Conservation (phyloP, 2,329 filamentous ascomycete genomes). For the Colletotrichum liriopes region DNA sequence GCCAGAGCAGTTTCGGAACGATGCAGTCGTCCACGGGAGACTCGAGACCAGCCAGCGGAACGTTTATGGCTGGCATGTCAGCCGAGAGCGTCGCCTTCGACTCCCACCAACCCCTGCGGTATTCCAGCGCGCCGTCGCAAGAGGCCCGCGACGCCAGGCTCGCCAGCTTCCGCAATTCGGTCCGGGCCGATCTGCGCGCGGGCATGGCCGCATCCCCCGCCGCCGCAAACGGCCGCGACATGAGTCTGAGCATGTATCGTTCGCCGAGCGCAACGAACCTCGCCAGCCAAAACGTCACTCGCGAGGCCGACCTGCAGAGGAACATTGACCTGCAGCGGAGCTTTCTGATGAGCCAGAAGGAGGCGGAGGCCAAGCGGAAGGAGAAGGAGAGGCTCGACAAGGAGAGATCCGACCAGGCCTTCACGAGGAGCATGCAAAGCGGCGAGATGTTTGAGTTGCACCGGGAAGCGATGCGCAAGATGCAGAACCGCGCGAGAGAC, state of each 20-base stretch:
- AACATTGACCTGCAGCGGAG: constrained; percentile 70
- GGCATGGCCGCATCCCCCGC: constrained; percentile 53
- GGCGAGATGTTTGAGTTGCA: constrained; percentile 84
- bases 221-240: constrained; percentile 54
- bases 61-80: constrained; percentile 21
- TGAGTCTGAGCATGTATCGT: constrained; percentile 50
- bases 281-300: constrained; percentile 46
- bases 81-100: constrained; percentile 61
- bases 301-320: constrained; percentile 60
- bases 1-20: constrained; percentile 61
- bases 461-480: constrained; percentile 82
- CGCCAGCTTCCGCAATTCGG: constrained; percentile 77
- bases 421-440: constrained; percentile 83
- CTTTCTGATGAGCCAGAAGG: constrained; percentile 73
- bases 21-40: constrained; percentile 47
- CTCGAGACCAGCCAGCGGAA: constrained; percentile 18
- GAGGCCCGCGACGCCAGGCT: constrained; percentile 72
- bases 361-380: constrained; percentile 73
- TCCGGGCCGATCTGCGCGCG: constrained; percentile 73
- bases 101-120: constrained; percentile 69
- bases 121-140: constrained; percentile 58
- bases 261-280: constrained; percentile 49
- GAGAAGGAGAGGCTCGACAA: constrained; percentile 72
- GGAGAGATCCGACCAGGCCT: constrained; percentile 72
- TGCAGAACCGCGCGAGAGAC: constrained; percentile 73